Evolutionary conservation across 306 rosid genomes (phyloP).

Genomic region (Gillenia trifoliata): DNA sequence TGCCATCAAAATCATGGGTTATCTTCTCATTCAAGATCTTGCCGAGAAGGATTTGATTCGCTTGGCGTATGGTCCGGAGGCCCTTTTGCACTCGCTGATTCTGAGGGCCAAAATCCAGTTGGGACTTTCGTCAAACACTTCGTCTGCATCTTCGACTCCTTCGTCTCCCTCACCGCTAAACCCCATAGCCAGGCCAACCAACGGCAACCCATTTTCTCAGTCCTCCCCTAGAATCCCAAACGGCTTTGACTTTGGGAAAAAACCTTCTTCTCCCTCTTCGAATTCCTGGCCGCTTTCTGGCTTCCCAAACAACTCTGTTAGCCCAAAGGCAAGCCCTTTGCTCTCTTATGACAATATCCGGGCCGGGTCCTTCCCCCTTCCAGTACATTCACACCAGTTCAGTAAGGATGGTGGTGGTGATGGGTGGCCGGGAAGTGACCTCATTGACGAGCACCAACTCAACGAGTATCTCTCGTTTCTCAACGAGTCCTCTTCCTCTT

Average conservation of each 20-base stretch:
- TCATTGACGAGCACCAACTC: conserved; percentile 68
- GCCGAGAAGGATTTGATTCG: conserved; percentile 56
- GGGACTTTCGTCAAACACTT: conserved; percentile 32
- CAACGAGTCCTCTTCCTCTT: conserved; percentile 45
- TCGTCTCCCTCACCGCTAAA: conserved; percentile 52
- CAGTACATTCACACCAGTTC: conserved; percentile 30
- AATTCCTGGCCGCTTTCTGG: conserved; percentile 52
- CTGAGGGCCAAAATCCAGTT: conserved; percentile 50
- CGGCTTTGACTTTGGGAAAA: conserved; percentile 53
- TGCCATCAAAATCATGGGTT: conserved; percentile 79
- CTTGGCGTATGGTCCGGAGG: conserved; percentile 48
- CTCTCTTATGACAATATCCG: conserved; percentile 58
- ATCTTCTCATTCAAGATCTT: conserved; percentile 53
- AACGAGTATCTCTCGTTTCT: conserved; percentile 71
- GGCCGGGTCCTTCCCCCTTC: conserved; percentile 28
- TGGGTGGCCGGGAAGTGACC: conserved; percentile 24
- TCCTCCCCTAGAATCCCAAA: conserved; percentile 43
- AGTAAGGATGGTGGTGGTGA: conserved; percentile 33
- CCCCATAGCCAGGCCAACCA: conserved; percentile 54
- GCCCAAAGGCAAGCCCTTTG: conserved; percentile 66
- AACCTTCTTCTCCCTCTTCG: conserved; percentile 53
- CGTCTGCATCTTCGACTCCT: conserved; percentile 40
- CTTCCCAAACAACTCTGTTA: conserved; percentile 53
- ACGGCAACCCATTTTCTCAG: conserved; percentile 52
- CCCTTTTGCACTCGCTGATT: conserved; percentile 40